Base-by-base conservation (phyloP, 192 early-diverging fungal species). In the Rhizoclosmatium globosum region DNA sequence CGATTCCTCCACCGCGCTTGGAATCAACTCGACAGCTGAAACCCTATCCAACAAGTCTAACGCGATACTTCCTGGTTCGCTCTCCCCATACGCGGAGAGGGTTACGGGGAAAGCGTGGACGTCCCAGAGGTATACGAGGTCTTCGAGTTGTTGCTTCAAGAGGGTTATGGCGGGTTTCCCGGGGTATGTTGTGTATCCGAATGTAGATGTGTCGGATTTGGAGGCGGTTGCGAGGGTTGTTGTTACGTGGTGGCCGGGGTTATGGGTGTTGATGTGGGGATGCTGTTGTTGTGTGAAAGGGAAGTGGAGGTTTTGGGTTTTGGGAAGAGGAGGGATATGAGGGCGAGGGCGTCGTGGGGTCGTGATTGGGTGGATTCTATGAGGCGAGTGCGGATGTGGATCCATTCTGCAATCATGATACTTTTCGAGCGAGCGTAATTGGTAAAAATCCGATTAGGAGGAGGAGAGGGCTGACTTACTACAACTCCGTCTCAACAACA, bases 21-120 rank as follows among this genome's bases (percentile, higher is more conserved):
- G 44, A 15, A 93, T 78, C 21, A 91, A 83, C 74, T 94, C 92
- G 23, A 89, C 84, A 3, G 91, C 83, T 0, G 85, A 79, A 4
- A 88, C 90, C 6, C 91, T 84, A 68, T 93, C 92, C 39, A 94
- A 82, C 39, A 94, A 71, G 59, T 87, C 85, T 31, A 88, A 78
- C 38, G 92, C 82, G 59, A 88, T 88, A 2, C 71, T 74, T 6
- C 45, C 53, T 46, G 86, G 89, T 4, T 81, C 80, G 39, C 86
- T 61, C 72, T 84, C 75, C 15, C 82, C 84, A 71, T 92, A 92
- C 39, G 89, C 86, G 50, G 50, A 53, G 6, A 53, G 17, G 6
- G 17, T 17, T 13, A 53, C 50, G 6, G 6, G 6, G 50, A 53
- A 31, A 31, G 31, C 31, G 31, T 31, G 31, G 31, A 31, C 31